Conservation (phyloP, 2,329 filamentous ascomycete species). For the Colletotrichum kahawae region DNA sequence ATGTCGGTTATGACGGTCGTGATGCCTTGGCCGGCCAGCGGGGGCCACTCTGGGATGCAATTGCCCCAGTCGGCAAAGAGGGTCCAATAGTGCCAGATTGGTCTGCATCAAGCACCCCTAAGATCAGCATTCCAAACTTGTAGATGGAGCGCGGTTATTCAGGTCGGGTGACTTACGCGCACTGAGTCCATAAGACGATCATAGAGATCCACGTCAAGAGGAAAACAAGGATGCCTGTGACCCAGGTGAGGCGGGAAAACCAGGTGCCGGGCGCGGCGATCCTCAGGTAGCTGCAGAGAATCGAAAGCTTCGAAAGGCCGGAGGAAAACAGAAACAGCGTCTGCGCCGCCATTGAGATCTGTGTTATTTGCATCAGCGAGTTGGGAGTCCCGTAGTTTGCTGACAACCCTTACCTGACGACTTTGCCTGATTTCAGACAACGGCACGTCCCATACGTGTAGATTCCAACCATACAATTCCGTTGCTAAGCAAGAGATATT, state of each 20-base stretch:
- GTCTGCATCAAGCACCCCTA: neutral
- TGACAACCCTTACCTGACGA: neutral
- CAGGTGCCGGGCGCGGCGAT: constrained; percentile 37
- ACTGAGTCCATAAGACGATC: constrained; percentile 41
- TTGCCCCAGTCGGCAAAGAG: constrained; percentile 18
- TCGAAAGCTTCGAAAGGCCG: constrained; percentile 42
- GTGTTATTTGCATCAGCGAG: neutral
- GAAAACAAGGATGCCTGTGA: constrained; percentile 31
- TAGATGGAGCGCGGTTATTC: neutral
- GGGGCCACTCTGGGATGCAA: constrained; percentile 34
- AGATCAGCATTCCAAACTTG: neutral
- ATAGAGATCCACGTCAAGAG: constrained; percentile 35
- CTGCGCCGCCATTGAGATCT: constrained; percentile 45
- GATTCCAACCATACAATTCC: constrained; percentile 40
- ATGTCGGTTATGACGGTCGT: constrained; percentile 37
- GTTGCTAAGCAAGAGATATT: constrained; percentile 23
- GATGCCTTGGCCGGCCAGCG: constrained; percentile 34
- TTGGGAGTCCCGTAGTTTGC: accelerated
- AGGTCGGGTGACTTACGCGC: constrained; percentile 29
- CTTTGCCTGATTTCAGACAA: constrained; percentile 31
- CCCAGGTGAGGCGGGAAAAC: constrained; percentile 37
- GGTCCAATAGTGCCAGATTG: constrained; percentile 33
- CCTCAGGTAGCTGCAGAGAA: constrained; percentile 43
- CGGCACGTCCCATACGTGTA: constrained; percentile 42
- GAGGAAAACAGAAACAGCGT: constrained; percentile 44